A percentile compares a stretch with the other conserved stretches of the same genome.
Evolutionary conservation across 495 filamentous ascomycete species (phyloP).

Genomic region (Xeromyces bisporus): DNA sequence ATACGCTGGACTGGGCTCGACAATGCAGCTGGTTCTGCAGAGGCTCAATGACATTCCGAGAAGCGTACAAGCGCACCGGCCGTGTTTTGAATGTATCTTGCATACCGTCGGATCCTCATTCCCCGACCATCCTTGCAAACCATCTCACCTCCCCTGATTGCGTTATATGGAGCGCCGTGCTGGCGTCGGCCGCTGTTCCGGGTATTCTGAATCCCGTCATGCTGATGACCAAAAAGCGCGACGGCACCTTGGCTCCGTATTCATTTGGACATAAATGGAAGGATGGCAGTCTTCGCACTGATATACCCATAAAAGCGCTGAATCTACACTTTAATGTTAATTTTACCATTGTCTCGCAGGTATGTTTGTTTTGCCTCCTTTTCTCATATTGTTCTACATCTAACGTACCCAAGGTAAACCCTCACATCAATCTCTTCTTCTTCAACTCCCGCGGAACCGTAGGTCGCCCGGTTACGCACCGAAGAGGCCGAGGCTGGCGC

Average conservation of each 20-base stretch:
- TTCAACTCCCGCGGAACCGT: conserved; percentile 86
- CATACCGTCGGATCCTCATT: conserved; percentile 92
- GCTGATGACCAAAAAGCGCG: conserved; percentile 77
- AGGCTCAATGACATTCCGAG: conserved; percentile 81
- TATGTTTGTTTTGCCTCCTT: conserved; percentile 4
- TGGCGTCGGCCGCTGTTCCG: conserved; percentile 90
- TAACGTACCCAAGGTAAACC: conserved; percentile 47
- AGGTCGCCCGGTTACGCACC: conserved; percentile 85
- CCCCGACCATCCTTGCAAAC: conserved; percentile 78
- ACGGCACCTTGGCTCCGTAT: conserved; percentile 65
- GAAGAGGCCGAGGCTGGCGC: conserved; percentile 84
- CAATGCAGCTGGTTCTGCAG: conserved; percentile 75
- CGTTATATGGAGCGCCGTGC: conserved; percentile 92
- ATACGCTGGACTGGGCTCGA: conserved; percentile 79
- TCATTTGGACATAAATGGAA: conserved; percentile 98
- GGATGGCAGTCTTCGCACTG: conserved; percentile 81
- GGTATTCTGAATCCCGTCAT: conserved; percentile 94
- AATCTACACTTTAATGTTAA: conserved; percentile 97
- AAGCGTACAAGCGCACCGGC: conserved; percentile 88
- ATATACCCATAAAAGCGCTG: conserved; percentile 84
- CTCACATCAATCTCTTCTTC: conserved; percentile 96
- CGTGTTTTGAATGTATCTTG: conserved; percentile 91
- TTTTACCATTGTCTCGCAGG: conserved; percentile 85
- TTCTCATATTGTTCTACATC: not conserved
- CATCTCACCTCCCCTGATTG: conserved; percentile 91